phyloP scores from a whole-genome alignment of 257 asterid genomes.

The Solanum piurae region DNA sequence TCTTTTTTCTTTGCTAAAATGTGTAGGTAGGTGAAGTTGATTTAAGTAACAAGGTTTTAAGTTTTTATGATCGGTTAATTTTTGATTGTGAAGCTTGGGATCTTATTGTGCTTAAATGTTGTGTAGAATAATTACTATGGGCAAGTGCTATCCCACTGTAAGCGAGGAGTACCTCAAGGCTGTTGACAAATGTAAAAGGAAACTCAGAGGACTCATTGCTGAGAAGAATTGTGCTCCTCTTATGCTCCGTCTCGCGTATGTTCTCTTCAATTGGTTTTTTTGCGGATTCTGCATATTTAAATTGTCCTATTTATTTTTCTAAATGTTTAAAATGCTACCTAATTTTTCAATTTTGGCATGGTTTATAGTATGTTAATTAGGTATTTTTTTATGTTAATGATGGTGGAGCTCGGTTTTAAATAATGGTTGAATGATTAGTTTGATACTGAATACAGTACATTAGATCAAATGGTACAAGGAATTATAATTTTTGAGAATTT shows the following conservation, averaged over 20 bases:
- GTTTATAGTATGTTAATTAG: background rate
- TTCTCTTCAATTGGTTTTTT: background rate
- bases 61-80: background rate
- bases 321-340: background rate
- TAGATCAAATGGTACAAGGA: background rate
- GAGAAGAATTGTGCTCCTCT: slow-evolving; percentile 89
- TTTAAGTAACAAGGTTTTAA: background rate
- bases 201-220: slow-evolving; percentile 82
- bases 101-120: background rate
- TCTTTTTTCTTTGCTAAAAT: background rate
- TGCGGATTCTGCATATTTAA: background rate
- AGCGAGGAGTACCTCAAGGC: slow-evolving; percentile 75
- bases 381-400: background rate
- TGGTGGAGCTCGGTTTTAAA: background rate
- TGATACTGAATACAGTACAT: background rate
- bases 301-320: background rate
- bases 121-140: slow-evolving; percentile 36
- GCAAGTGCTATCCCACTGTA: slow-evolving; percentile 64
- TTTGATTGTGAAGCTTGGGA: background rate
- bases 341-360: background rate
- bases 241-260: slow-evolving; percentile 79
- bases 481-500: background rate
- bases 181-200: slow-evolving; percentile 61
- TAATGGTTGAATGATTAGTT: background rate
- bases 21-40: background rate